Percentiles rank a stretch among this genome's conserved stretches.
These are phyloP conservation scores for Monilinia aucupariae DNA, from an alignment of 2,329 filamentous ascomycete species.

Conservation along the genomic window DNA sequence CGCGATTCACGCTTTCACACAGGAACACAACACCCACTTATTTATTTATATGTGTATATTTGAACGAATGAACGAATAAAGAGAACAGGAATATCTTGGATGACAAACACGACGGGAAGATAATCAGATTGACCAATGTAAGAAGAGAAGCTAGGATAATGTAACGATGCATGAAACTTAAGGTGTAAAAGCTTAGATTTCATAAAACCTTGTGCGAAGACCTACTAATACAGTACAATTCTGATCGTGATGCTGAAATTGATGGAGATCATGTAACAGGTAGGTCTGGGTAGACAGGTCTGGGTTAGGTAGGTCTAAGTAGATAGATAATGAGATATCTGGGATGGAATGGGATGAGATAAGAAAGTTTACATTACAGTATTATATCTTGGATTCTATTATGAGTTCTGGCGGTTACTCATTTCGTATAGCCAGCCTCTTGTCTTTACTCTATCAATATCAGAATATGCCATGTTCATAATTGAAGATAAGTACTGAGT, in stretches of 20 bases:
- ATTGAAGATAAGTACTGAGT: not conserved
- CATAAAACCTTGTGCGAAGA: slow-evolving; percentile 2
- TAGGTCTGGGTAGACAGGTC: too few relatives aligned
- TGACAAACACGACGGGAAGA: not conserved
- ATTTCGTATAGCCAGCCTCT: not conserved
- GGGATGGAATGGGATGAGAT: not conserved
- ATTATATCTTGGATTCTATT: not conserved
- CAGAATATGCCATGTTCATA: slow-evolving; percentile 3
- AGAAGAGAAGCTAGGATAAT: not conserved
- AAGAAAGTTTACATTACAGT: too few relatives aligned
- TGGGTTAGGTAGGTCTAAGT: too few relatives aligned
- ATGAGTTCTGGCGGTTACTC: not conserved
- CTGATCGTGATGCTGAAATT: not conserved
- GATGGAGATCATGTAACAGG: not conserved
- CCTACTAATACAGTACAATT: too few relatives aligned
- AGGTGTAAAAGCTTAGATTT: slow-evolving; percentile 9
- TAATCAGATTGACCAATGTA: not conserved
- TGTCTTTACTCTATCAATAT: slow-evolving; percentile 2
- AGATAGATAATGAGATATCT: too few relatives aligned
- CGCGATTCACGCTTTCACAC: not conserved
- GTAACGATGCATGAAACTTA: slow-evolving; percentile 13
- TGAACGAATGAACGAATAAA: not conserved
- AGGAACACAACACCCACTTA: too few relatives aligned
- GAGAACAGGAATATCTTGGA: not conserved
- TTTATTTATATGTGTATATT: not conserved